phyloP scores from a whole-genome alignment of 805 yeast species.

The Lipomyces japonicus region DNA sequence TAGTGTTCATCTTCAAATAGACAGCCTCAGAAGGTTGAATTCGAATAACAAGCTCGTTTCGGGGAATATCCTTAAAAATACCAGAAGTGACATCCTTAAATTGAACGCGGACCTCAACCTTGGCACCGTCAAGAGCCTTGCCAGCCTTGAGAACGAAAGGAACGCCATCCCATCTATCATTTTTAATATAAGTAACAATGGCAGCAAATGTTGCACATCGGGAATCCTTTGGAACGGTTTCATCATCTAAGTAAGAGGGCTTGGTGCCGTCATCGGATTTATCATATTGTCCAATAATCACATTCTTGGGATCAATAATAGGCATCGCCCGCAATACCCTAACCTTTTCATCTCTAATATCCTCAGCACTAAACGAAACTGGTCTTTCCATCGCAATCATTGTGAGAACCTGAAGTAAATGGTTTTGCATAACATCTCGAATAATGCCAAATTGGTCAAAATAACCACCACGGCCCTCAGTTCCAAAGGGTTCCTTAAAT shows the following conservation, averaged over 20 bases:
- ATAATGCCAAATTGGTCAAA: conserved; percentile 93
- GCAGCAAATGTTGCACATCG: conserved; percentile 94
- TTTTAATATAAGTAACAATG: conserved; percentile 66
- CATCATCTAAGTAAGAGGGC: conserved; percentile 90
- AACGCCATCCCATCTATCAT: conserved; percentile 98
- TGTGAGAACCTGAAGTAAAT: conserved; percentile 86
- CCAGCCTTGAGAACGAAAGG: conserved; percentile 96
- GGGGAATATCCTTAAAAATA: conserved; percentile 71
- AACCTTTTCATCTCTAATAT: conserved; percentile 94
- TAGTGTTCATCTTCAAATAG: conserved; percentile 87
- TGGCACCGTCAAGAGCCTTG: conserved; percentile 85
- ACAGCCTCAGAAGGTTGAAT: conserved; percentile 94
- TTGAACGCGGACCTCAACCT: conserved; percentile 93
- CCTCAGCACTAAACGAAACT: conserved; percentile 82
- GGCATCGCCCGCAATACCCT: conserved; percentile 80
- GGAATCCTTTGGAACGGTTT: conserved; percentile 75
- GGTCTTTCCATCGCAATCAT: conserved; percentile 95
- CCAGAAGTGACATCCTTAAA: conserved; percentile 83
- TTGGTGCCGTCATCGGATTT: conserved; percentile 80
- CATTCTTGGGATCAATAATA: conserved; percentile 59
- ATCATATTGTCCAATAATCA: conserved; percentile 83
- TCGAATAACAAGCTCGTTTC: conserved; percentile 91
- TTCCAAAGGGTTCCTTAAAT: conserved; percentile 97
- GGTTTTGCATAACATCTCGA: conserved; percentile 98
- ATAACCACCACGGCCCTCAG: conserved; percentile 98